Conservation (phyloP, 2,329 filamentous ascomycete genomes). For the Hyphodiscus sp. region DNA sequence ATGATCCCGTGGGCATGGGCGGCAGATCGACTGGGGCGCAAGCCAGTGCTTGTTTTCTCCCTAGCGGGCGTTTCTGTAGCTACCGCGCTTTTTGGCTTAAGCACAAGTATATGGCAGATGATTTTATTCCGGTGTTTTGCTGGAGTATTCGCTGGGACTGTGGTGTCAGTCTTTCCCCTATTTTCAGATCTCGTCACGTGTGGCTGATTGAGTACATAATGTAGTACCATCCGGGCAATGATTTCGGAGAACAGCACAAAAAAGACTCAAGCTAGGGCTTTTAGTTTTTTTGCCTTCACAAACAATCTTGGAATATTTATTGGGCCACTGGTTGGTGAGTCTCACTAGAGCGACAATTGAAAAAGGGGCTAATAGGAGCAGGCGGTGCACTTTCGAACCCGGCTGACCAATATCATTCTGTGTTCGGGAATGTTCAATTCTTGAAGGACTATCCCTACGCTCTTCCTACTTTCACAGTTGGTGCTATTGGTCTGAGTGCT, state of each 20-base stretch:
- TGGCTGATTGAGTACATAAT: not conserved
- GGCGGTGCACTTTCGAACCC: constrained; percentile 66
- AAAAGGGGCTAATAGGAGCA: constrained; percentile 18
- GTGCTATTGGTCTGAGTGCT: constrained; percentile 45
- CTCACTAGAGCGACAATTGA: not conserved
- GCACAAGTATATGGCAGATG: constrained; percentile 65
- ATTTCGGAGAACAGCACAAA: constrained; percentile 65
- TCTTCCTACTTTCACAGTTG: constrained; percentile 54
- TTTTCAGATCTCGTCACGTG: not conserved
- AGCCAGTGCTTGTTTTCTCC: constrained; percentile 63
- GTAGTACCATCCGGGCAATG: constrained; percentile 63
- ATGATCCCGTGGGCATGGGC: constrained; percentile 69
- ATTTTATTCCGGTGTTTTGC: constrained; percentile 63
- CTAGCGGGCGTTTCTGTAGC: constrained; percentile 56
- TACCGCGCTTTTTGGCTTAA: constrained; percentile 62
- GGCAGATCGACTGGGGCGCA: constrained; percentile 63
- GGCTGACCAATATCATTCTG: constrained; percentile 50
- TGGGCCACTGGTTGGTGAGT: constrained; percentile 44
- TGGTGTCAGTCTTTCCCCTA: constrained; percentile 43
- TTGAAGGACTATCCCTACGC: constrained; percentile 61
- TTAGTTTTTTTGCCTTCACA: constrained; percentile 70
- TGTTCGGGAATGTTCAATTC: constrained; percentile 51
- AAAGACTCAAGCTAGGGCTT: constrained; percentile 64
- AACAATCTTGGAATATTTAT: constrained; percentile 69
- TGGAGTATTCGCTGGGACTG: constrained; percentile 66